These are phyloP conservation scores for Pichia sp. DNA, from an alignment of 1,139 yeast species.

Conservation along the genomic window DNA sequence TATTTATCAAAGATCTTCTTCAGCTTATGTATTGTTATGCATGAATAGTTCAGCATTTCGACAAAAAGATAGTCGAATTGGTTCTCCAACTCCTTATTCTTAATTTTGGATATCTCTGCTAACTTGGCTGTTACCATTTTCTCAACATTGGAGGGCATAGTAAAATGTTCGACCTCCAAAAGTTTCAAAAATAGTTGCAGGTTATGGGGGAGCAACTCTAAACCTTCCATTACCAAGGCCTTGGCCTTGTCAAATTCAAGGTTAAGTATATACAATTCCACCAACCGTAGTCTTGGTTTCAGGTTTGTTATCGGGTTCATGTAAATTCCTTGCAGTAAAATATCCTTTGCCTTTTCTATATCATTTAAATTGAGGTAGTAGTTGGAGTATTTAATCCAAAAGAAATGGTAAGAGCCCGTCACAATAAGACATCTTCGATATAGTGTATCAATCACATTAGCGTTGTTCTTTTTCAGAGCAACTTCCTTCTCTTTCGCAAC, in stretches of 20 bases:
- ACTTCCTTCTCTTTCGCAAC: constrained; percentile 19
- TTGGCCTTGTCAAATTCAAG: constrained; percentile 33
- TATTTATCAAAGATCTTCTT: constrained; percentile 8
- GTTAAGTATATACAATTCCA: constrained; percentile 34
- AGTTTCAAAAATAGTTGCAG: constrained; percentile 34
- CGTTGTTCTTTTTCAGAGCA: constrained; percentile 18
- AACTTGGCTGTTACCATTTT: constrained; percentile 8
- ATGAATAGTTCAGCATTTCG: constrained; percentile 18
- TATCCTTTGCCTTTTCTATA: constrained; percentile 31
- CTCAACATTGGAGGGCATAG: constrained; percentile 7
- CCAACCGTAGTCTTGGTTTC: constrained; percentile 31
- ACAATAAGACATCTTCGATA: constrained; percentile 55
- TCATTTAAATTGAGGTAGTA: constrained; percentile 31
- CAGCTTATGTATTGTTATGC: constrained; percentile 7
- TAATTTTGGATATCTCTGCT: constrained; percentile 3
- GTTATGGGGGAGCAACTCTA: constrained; percentile 29
- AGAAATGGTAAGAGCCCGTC: constrained; percentile 43
- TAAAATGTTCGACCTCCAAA: constrained; percentile 32
- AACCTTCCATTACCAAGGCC: constrained; percentile 28
- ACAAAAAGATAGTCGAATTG: constrained; percentile 24
- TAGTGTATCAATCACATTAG: constrained; percentile 31
- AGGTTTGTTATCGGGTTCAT: constrained; percentile 24
- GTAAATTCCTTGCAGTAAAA: constrained; percentile 31
- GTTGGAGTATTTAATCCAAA: constrained; percentile 61
- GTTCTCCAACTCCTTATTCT: constrained; percentile 12